Conservation (phyloP, 805 yeast genomes). For the Kodamaea jinghongensis region DNA sequence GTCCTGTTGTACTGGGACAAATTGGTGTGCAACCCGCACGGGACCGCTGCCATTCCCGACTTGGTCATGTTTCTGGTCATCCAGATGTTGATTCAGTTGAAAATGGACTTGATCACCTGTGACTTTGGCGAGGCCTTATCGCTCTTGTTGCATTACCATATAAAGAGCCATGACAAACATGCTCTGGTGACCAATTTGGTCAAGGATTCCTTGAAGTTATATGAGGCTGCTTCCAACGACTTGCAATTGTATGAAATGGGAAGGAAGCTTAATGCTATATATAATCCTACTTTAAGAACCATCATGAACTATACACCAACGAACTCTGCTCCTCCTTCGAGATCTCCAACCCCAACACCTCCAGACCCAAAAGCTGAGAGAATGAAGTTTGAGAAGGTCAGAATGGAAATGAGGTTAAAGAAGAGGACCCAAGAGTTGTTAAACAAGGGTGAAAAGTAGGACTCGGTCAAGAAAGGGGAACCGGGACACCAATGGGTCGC, state of each 20-base stretch:
- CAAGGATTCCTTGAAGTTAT: slow-evolving; percentile 34
- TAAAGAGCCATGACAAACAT: slow-evolving; percentile 15
- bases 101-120: slow-evolving; percentile 41
- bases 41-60: slow-evolving; percentile 28
- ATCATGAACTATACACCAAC: slow-evolving; percentile 19
- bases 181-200: slow-evolving; percentile 25
- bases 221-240: slow-evolving; percentile 32
- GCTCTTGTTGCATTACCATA: slow-evolving; percentile 50
- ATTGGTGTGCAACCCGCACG: slow-evolving; percentile 27
- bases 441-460: slow-evolving; percentile 2
- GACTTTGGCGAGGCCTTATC: slow-evolving; percentile 54
- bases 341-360: slow-evolving; percentile 11
- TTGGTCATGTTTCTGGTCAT: slow-evolving; percentile 43
- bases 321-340: slow-evolving; percentile 20
- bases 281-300: slow-evolving; percentile 37
- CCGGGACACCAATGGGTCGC: neutral
- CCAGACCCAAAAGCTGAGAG: slow-evolving; percentile 29
- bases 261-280: slow-evolving; percentile 35
- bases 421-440: slow-evolving; percentile 32
- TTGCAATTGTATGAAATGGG: slow-evolving; percentile 41
- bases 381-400: slow-evolving; percentile 43
- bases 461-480: no score
- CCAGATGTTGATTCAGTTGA: slow-evolving; percentile 43
- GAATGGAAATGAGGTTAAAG: slow-evolving; percentile 47
- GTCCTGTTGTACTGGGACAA: slow-evolving; percentile 50